Base-by-base conservation (phyloP, 495 filamentous ascomycete species). In the Trichoderma virens region DNA sequence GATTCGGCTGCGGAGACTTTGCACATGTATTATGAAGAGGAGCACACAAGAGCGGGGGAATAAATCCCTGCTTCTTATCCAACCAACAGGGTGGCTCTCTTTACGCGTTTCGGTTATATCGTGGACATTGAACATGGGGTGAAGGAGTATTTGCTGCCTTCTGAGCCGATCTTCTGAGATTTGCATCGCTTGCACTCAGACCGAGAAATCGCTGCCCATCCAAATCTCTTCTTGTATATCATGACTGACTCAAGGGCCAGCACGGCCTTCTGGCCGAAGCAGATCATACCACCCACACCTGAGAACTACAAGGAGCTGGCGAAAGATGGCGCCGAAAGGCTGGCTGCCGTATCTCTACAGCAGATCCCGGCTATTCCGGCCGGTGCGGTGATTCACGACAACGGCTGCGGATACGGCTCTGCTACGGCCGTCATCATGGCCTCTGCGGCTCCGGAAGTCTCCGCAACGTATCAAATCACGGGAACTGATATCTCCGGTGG, bases 321-420 rank as follows among this genome's bases (percentile, higher is more conserved):
- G 8, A 28, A 39, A 35, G 61, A 64, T 59, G 62, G 67, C 61
- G 62, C 56, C 8, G 61, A 66, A 32, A 64, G 62, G n/a, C 61
- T 68, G 20, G 67, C 67, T 6, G 63, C 59, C 16, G 64, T 45
- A 13, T 68, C 67, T n/a, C 54, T 68, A 14, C 32, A 51, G 13
- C 65, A 66, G 30, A 59, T 63, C 59, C 62, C 62, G 47, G 59
- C 67, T 16, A 68, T 68, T 20, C 35, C 61, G 18, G 39, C 39
- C 32, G 67, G 64, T 32, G 61, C 65, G 23, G 39, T 66, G 5
- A 64, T 68, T 35, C 56, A 68, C 45, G 67, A 68, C 43, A 62
- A 66, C 62, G 65, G 67, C 23, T 68, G 67, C 65, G 67, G 67
- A 23, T 60, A 61, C n/a, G 67, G 67, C 4, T 61, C 64, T 20